phyloP scores from a whole-genome alignment of 805 yeast genomes.

The Saccharomyces jurei region DNA sequence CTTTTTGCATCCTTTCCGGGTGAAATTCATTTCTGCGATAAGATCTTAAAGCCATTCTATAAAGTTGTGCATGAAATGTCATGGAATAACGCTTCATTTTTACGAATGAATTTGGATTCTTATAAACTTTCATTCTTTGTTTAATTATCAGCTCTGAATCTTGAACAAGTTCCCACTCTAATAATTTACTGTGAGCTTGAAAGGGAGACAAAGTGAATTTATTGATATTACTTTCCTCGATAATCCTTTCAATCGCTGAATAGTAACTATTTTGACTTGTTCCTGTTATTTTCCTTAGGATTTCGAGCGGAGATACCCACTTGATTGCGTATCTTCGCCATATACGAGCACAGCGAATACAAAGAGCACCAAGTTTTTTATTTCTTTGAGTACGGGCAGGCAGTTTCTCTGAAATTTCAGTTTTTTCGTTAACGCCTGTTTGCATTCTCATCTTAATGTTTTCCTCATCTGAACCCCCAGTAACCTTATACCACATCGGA shows the following conservation, averaged over 20 bases:
- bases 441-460: slow-evolving; percentile 16
- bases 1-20: slow-evolving; percentile 7
- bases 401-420: slow-evolving; percentile 9
- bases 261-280: slow-evolving; percentile 11
- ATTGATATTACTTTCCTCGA: slow-evolving; percentile 15
- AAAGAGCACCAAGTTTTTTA: slow-evolving; percentile 49
- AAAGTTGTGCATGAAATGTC: slow-evolving; percentile 17
- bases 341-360: slow-evolving; percentile 77
- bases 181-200: slow-evolving; percentile 32
- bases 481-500: slow-evolving; percentile 31
- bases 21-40: slow-evolving; percentile 8
- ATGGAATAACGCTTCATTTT: slow-evolving; percentile 17
- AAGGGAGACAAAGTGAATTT: slow-evolving; percentile 10
- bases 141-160: slow-evolving; percentile 51
- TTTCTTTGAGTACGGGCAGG: slow-evolving; percentile 9
- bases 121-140: slow-evolving; percentile 36
- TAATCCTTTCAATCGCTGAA: slow-evolving; percentile 10
- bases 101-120: slow-evolving; percentile 10
- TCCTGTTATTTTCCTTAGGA: slow-evolving; percentile 39
- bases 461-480: slow-evolving; percentile 28
- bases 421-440: slow-evolving; percentile 16
- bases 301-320: slow-evolving; percentile 77
- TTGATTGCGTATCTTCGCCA: slow-evolving; percentile 86
- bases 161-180: slow-evolving; percentile 58
- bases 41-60: slow-evolving; percentile 13